Evolutionary conservation across 192 early-diverging fungal species (phyloP).

Genomic region (Chytriomyces sp.): DNA sequence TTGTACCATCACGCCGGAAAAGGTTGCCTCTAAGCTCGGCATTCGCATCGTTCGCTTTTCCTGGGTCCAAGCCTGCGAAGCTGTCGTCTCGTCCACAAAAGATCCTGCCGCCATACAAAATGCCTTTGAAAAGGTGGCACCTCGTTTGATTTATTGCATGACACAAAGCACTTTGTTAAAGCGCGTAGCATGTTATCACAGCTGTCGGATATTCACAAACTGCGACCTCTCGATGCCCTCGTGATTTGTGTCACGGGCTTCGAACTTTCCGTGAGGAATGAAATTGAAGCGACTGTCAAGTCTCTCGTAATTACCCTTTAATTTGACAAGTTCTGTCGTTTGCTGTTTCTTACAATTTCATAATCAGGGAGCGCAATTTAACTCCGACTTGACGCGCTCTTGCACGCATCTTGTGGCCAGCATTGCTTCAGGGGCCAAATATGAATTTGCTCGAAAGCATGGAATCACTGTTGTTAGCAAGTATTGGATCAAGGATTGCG

Average conservation of each 20-base stretch:
- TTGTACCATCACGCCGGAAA: background rate
- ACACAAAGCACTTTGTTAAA: background rate
- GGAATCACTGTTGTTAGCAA: constrained; percentile 29
- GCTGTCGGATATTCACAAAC: constrained; percentile 2
- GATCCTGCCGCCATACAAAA: background rate
- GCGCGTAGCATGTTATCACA: background rate
- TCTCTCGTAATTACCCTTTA: background rate
- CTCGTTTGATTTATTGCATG: background rate
- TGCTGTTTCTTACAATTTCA: background rate
- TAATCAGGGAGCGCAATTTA: constrained; percentile 30
- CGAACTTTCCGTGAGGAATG: background rate
- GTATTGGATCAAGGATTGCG: constrained; percentile 34
- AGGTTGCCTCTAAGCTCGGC: constrained; percentile 27
- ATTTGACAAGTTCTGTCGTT: background rate
- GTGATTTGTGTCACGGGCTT: constrained; percentile 19
- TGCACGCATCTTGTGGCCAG: constrained; percentile 43
- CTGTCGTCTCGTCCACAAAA: background rate
- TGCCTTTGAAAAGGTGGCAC: background rate
- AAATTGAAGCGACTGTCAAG: background rate
- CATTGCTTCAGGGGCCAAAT: constrained; percentile 26
- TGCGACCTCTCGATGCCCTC: constrained; percentile 2
- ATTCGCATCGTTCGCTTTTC: constrained; percentile 28
- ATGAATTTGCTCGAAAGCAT: constrained; percentile 32
- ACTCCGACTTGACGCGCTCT: constrained; percentile 1
- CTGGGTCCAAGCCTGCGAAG: constrained; percentile 28